Conservation (phyloP, 208 protist species). For the Leishmania major region DNA sequence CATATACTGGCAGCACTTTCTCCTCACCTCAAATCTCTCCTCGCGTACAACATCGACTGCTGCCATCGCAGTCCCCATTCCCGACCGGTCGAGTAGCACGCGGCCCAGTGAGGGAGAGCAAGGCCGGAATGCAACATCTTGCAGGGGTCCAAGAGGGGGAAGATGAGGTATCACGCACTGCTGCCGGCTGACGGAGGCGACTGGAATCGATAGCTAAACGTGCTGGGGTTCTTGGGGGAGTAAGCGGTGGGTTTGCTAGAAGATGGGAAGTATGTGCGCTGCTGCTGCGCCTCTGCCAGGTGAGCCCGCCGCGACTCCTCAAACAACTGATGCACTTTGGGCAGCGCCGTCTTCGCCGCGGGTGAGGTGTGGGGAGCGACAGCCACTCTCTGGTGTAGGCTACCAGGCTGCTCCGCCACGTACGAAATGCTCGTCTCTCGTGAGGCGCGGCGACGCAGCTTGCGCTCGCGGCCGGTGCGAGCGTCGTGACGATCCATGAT, state of each 20-base stretch:
- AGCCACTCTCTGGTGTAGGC: background rate
- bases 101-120: background rate
- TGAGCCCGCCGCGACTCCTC: slow-evolving; percentile 64
- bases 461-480: slow-evolving; percentile 54
- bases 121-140: background rate
- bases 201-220: slow-evolving; percentile 75
- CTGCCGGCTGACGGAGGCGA: slow-evolving; percentile 2
- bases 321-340: slow-evolving; percentile 66
- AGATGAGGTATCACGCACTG: background rate
- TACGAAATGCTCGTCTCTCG: slow-evolving; percentile 6
- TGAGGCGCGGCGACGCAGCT: slow-evolving; percentile 40
- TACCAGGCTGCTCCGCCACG: background rate
- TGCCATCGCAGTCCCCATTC: background rate
- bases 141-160: background rate
- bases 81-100: background rate
- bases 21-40: background rate
- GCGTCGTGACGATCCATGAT: slow-evolving; percentile 54
- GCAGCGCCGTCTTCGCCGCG: slow-evolving; percentile 24
- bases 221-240: slow-evolving; percentile 53
- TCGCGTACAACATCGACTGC: background rate
- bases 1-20: background rate
- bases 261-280: slow-evolving; percentile 50
- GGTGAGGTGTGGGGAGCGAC: background rate
- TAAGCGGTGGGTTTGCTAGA: slow-evolving; percentile 27
- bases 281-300: slow-evolving; percentile 52